Evolutionary conservation across 2,329 filamentous ascomycete species (phyloP).

Genomic region (Pseudogymnoascus sp.): DNA sequence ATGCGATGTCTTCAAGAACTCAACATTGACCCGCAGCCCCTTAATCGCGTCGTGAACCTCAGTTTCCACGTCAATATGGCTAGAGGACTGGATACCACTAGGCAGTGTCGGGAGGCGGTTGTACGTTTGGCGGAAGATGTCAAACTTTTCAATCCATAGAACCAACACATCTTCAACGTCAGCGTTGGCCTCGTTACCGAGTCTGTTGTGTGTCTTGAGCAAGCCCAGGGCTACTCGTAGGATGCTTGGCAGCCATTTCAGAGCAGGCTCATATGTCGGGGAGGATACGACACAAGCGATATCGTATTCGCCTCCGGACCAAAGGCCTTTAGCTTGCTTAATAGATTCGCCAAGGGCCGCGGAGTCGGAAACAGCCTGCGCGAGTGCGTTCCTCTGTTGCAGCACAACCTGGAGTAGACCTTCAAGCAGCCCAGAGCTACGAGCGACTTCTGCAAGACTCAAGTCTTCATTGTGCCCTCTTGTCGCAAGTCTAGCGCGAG

Average conservation of each 20-base stretch:
- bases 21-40: conserved; percentile 22
- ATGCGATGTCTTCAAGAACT: conserved; percentile 29
- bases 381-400: conserved; percentile 44
- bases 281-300: conserved; percentile 13
- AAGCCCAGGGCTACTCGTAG: conserved; percentile 55
- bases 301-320: conserved; percentile 33
- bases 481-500: conserved; percentile 57
- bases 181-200: conserved; percentile 39
- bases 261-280: background rate
- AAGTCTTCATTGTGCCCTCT: conserved; percentile 79
- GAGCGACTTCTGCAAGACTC: conserved; percentile 68
- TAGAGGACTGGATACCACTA: conserved; percentile 39
- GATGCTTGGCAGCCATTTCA: conserved; percentile 61
- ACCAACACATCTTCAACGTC: conserved; percentile 39
- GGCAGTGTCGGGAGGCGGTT: conserved; percentile 44
- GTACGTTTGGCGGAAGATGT: conserved; percentile 36
- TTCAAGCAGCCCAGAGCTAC: conserved; percentile 81
- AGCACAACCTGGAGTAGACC: conserved; percentile 65
- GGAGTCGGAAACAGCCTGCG: conserved; percentile 15
- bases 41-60: conserved; percentile 16
- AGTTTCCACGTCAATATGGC: conserved; percentile 23
- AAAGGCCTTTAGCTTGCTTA: conserved; percentile 29
- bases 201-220: conserved; percentile 58
- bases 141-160: conserved; percentile 44
- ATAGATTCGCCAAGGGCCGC: conserved; percentile 20